Evolutionary conservation across 805 yeast species (phyloP).

Genomic region (Metschnikowia santaceciliae): DNA sequence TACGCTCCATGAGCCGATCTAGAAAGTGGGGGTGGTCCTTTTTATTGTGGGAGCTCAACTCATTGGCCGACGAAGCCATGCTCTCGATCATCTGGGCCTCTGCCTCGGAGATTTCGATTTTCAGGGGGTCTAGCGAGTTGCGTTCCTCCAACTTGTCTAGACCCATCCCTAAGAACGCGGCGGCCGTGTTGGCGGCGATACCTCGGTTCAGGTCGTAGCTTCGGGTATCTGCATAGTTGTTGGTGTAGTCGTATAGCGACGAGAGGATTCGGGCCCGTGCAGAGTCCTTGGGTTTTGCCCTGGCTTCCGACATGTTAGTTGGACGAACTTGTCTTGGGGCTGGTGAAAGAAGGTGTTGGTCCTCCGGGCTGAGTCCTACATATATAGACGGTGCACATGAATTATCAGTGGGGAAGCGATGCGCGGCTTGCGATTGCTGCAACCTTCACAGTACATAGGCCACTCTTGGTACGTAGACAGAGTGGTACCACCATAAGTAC

Average conservation of each 20-base stretch:
- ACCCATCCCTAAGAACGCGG: constrained; percentile 31
- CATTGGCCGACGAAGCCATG: constrained; percentile 30
- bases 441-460: not conserved
- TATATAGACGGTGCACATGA: constrained; percentile 1
- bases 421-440: constrained; percentile 3
- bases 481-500: not conserved
- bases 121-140: not conserved
- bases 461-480: not conserved
- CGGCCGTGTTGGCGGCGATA: constrained; percentile 36
- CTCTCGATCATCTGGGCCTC: constrained; percentile 25
- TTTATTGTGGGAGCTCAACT: constrained; percentile 12
- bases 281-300: constrained; percentile 4
- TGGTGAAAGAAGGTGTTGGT: not conserved
- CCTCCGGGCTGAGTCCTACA: not conserved
- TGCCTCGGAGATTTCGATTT: constrained; percentile 22
- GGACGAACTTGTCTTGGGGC: not conserved
- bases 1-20: constrained; percentile 53
- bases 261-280: constrained; percentile 13
- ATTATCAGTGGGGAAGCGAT: constrained; percentile 3
- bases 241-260: constrained; percentile 23
- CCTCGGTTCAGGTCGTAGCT: constrained; percentile 27
- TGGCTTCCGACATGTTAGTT: constrained; percentile 6
- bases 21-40: constrained; percentile 44
- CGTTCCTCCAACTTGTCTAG: constrained; percentile 18
- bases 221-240: constrained; percentile 23